Conservation (phyloP, 768 basidiomycete species). For the Boletus edulis region DNA sequence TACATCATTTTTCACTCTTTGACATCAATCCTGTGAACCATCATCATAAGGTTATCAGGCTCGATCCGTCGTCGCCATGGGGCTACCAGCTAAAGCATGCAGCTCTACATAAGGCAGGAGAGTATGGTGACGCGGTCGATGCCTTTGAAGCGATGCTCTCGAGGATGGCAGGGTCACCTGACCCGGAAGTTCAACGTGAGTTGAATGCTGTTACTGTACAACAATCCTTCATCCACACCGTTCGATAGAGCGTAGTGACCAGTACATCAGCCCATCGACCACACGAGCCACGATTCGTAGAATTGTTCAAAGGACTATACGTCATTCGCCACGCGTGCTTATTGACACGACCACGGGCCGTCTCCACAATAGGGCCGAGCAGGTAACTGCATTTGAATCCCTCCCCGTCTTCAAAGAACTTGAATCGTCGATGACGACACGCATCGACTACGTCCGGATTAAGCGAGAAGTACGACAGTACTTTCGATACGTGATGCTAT, state of each 20-base stretch:
- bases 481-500: background rate
- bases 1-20: background rate
- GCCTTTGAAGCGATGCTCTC: background rate
- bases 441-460: background rate
- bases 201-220: too few relatives aligned
- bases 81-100: background rate
- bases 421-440: background rate
- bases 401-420: background rate
- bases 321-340: background rate
- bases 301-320: background rate
- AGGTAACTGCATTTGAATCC: background rate
- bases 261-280: background rate
- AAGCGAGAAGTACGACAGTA: background rate
- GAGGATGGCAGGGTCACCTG: background rate
- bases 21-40: too few relatives aligned
- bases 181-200: background rate
- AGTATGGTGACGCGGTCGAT: background rate
- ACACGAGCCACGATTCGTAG: background rate
- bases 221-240: background rate
- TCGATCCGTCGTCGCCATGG: background rate
- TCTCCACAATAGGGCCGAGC: background rate
- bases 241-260: background rate
- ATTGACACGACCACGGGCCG: background rate
- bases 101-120: background rate
- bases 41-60: background rate